Base-by-base conservation (phyloP, 768 basidiomycete genomes). In the Clitopilus passeckerianus region DNA sequence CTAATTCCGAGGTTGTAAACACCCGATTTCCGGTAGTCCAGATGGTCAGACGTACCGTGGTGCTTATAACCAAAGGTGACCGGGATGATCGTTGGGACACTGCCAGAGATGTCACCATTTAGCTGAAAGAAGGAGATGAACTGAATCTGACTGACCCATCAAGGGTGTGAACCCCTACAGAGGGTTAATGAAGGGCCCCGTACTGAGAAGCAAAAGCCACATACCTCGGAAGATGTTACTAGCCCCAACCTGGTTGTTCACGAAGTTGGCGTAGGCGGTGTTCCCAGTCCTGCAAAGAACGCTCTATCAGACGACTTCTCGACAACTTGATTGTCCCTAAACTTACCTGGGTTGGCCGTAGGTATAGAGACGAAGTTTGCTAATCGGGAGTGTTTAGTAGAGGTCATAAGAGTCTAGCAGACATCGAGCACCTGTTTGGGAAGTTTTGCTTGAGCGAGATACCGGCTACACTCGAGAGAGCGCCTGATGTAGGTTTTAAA, bases 81-180 rank as follows among this genome's bases (percentile, higher is more conserved):
- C 0, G 82, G 78, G 34, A 84, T 80, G 53, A 82, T 74, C 0
- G 81, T 84, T 0, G 82, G 80, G 7, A 83, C 81, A 16, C 46
- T 50, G 46, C 4, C 10, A 10, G n/a, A 5, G 18, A 30, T 30
- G 22, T 12, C 5, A 18, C 12, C 10, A 12, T 12, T n/a, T 50
- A 20, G 18, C 2, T 18, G 16, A 3, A 12, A 50, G 15, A n/a
- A 46, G 18, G 18, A n/a, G 46, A 20, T 5, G 22, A 30, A n/a
- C 46, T 5, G 46, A 23, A 41, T 30, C 27, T 7, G 27, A 41
- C 46, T 50, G 18, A 50, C 80, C 80, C 81, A 57, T 82, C 83
- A 53, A 77, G 71, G 2, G 77, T 75, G 64, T 84, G 80, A 1
- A 83, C 81, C 52, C 80, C 82, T 84, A 60, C 9, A 54, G 12